Conservation (phyloP, 1,139 yeast species). For the Geotrichum phurueaensis region DNA sequence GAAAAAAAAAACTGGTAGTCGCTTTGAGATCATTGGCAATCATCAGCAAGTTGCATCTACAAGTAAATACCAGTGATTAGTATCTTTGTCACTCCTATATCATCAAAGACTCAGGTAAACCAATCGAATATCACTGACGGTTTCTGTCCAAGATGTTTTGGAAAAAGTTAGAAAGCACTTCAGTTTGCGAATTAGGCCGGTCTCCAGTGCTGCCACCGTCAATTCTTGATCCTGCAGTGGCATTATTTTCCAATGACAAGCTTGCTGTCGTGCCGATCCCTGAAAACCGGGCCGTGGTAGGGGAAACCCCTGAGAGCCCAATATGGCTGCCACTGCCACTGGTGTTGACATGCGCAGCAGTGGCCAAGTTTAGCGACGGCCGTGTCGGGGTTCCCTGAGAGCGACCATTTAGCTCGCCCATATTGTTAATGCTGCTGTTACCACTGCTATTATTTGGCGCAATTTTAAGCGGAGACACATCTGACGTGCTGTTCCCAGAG, state of each 20-base stretch:
- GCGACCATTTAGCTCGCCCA: background rate
- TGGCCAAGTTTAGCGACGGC: background rate
- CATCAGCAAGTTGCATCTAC: too few relatives aligned
- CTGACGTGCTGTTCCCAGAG: background rate
- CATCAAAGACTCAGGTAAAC: too few relatives aligned
- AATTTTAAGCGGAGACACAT: background rate
- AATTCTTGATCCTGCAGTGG: slow-evolving; percentile 9
- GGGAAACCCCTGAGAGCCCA: background rate
- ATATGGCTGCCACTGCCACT: background rate
- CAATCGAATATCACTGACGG: background rate
- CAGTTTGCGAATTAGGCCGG: slow-evolving; percentile 22
- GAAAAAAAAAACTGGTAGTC: too few relatives aligned
- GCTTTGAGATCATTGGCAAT: too few relatives aligned
- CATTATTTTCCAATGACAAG: slow-evolving; percentile 20
- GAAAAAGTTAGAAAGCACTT: slow-evolving; percentile 29
- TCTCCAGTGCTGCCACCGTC: background rate
- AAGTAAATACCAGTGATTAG: too few relatives aligned
- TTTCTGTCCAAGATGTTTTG: slow-evolving; percentile 27
- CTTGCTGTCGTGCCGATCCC: slow-evolving; percentile 14
- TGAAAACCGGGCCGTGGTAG: background rate
- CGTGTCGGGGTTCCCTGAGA: background rate
- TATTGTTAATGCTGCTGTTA: background rate
- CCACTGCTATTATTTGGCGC: background rate
- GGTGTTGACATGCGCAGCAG: background rate
- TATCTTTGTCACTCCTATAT: too few relatives aligned